Percentiles rank a stretch among this genome's conserved stretches.
phyloP scores from a whole-genome alignment of 2,329 filamentous ascomycete genomes.

The Clonostachys rosea region DNA sequence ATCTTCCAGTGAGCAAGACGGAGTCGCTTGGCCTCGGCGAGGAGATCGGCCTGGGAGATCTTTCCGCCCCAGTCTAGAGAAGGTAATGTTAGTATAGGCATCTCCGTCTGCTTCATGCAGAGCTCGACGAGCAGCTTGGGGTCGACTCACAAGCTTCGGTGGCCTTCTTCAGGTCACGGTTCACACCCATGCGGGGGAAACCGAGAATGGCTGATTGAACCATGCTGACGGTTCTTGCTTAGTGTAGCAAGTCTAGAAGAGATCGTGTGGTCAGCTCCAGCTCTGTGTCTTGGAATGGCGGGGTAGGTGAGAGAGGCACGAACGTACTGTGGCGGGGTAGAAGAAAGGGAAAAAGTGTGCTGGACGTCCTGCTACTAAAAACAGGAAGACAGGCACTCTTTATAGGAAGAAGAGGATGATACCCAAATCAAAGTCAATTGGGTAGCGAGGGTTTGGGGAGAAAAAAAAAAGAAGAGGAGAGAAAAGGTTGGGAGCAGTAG shows the following conservation, averaged over 20 bases:
- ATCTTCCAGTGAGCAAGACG: conserved; percentile 98
- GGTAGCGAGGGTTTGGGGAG: not conserved
- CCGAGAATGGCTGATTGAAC: conserved; percentile 78
- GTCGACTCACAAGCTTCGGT: conserved; percentile 77
- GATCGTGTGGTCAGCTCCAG: not conserved
- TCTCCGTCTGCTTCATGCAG: too few species aligned
- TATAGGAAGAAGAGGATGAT: not conserved
- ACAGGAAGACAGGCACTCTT: not conserved
- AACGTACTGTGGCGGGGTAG: not conserved
- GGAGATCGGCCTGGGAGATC: conserved; percentile 84
- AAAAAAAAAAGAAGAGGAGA: conserved; percentile 1
- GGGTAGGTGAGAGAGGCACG: not conserved
- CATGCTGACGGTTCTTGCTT: conserved; percentile 38
- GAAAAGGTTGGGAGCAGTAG: not conserved
- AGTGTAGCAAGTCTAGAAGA: not conserved
- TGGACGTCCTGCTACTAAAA: not conserved
- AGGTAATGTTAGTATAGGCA: too few species aligned
- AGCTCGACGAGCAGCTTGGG: not conserved
- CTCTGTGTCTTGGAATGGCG: not conserved
- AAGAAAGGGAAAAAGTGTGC: not conserved
- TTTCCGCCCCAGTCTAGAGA: conserved; percentile 77
- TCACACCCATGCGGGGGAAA: conserved; percentile 97
- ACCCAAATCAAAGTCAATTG: not conserved
- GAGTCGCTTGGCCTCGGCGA: conserved; percentile 94
- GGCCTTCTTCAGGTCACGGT: conserved; percentile 99